Percentiles rank a stretch among this genome's conserved stretches.
phyloP scores from a whole-genome alignment of 495 filamentous ascomycete species.

The Podospora bellae-mahoneyi region DNA sequence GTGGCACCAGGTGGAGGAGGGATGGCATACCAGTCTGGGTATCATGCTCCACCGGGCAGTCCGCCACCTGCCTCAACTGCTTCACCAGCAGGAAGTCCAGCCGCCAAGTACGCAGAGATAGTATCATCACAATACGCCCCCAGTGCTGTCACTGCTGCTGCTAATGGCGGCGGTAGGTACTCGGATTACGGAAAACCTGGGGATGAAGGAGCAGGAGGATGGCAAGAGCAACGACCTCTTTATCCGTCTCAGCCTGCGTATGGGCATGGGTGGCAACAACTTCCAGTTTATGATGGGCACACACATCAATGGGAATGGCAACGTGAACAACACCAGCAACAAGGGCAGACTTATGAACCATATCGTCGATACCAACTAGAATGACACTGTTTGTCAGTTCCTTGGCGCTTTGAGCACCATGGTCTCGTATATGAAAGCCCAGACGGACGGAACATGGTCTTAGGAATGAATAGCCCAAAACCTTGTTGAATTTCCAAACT shows the following conservation, averaged over 20 bases:
- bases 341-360: neutral
- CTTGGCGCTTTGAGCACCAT: no score
- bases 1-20: neutral
- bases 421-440: no score
- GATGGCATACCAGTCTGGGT: constrained; percentile 9
- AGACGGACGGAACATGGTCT: no score
- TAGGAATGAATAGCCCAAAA: no score
- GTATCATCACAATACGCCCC: constrained; percentile 13
- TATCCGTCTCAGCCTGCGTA: neutral
- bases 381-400: neutral
- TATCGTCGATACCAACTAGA: neutral
- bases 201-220: neutral
- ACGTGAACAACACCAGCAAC: neutral
- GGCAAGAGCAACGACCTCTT: neutral
- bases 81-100: neutral
- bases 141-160: neutral
- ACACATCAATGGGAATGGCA: neutral
- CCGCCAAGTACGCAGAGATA: neutral
- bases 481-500: no score
- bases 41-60: constrained; percentile 10
- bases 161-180: neutral
- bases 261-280: neutral
- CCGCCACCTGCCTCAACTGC: constrained; percentile 4
- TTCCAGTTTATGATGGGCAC: neutral
- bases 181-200: neutral